phyloP scores from a whole-genome alignment of 345 rosid species.

The Laguncularia racemosa region DNA sequence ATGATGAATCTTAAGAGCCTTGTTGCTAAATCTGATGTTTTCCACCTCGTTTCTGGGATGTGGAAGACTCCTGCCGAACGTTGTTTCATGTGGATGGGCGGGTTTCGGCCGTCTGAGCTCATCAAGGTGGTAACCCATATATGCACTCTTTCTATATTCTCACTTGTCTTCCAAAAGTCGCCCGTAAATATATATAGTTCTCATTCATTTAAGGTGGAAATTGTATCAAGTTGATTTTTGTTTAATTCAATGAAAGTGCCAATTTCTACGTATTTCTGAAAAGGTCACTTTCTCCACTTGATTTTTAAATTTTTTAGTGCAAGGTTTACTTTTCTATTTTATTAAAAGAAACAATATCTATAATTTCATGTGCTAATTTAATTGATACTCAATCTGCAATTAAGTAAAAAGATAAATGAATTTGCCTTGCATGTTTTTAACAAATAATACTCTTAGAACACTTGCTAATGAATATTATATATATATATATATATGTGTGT shows the following conservation, averaged over 20 bases:
- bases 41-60: conserved; percentile 85
- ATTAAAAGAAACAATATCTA: too few relatives aligned
- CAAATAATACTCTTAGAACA: too few relatives aligned
- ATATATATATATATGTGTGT: too few relatives aligned
- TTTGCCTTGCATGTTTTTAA: too few relatives aligned
- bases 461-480: too few relatives aligned
- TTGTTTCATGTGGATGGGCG: conserved; percentile 99
- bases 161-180: background rate
- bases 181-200: background rate
- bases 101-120: conserved; percentile 92
- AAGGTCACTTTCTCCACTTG: too few relatives aligned
- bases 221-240: background rate
- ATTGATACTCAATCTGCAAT: too few relatives aligned
- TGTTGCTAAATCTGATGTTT: conserved; percentile 80
- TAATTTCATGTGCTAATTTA: background rate
- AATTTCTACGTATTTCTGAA: background rate
- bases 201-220: too few relatives aligned
- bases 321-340: too few relatives aligned
- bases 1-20: conserved; percentile 67
- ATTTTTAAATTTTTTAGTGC: too few relatives aligned
- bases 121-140: conserved; percentile 50
- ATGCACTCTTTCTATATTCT: background rate
- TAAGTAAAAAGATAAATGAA: background rate
- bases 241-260: conserved; percentile 1
- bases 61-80: conserved; percentile 99